Evolutionary conservation across 257 asterid species (phyloP), one percentile per base, ranked within the genome.

Genomic region (Paulownia fortunei): DNA sequence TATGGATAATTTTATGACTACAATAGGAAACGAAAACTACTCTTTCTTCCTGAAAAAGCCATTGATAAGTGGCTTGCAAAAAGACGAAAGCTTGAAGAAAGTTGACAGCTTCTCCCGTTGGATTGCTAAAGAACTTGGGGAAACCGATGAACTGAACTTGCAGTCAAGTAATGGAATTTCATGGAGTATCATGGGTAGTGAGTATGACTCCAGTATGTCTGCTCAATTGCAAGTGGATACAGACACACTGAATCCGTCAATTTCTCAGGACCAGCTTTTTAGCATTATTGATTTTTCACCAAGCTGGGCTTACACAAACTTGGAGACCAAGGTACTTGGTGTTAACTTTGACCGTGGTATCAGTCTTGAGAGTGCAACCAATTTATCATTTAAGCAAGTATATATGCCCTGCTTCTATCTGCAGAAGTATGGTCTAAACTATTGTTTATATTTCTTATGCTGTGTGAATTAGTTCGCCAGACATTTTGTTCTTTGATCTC

Each of bases 101-200:
- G 93, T 86, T 70, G 98, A 91, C 83, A 93, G 98, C 88, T 89
- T 93, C 86, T 89, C 97, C 73, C 84, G 93, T 64, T 91, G 97
- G 98, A 84, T 89, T 32, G 89, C 87, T 55, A 87, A 87, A 80
- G 97, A 91, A 83, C 84, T 88, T 47, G 94, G 88, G 73, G 96
- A 91, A 62, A 84, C 80, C 58, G 92, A 84, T 46, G 93, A 83
- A 60, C 81, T 89, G 76, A 76, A 84, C 58, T 82, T 83, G 86
- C 87, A 80, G 37, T 74, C 94, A 27, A 87, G 68, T 82, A 80
- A 76, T 80, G 92, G 85, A 68, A 81, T 82, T 68, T 79, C 96
- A 12, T 92, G 97, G 97, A 83, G 82, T 77, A 82, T 79, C 52
- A 83, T 89, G 75, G 91, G 89, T 62, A 77, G 73, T 32, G 96